phyloP scores from a whole-genome alignment of 441 rosid genomes.

The Omphalea diandra region DNA sequence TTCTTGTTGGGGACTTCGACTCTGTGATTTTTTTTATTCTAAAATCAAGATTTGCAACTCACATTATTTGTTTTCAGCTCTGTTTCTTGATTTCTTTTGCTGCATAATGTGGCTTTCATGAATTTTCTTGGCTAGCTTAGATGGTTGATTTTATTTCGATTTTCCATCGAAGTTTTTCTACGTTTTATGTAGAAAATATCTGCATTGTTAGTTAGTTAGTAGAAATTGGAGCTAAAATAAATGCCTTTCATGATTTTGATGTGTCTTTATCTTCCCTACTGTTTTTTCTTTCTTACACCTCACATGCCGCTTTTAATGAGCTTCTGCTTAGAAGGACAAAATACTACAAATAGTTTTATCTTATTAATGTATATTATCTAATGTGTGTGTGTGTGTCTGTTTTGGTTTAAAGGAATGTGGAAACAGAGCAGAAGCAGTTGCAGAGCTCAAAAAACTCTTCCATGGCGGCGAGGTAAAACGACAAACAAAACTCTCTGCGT shows the following conservation, averaged over 20 bases:
- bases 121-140: not conserved
- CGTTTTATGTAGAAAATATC: not conserved
- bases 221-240: not conserved
- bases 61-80: too few relatives aligned
- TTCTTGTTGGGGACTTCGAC: not conserved
- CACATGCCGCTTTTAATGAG: slow-evolving; percentile 12
- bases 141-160: not conserved
- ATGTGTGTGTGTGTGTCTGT: not conserved
- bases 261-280: not conserved
- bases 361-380: not conserved
- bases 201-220: not conserved
- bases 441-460: slow-evolving; percentile 59
- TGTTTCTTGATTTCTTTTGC: not conserved
- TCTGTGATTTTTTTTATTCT: not conserved
- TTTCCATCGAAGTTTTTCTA: not conserved
- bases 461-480: slow-evolving; percentile 60
- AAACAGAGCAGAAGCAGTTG: slow-evolving; percentile 51
- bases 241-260: not conserved
- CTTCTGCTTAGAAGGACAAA: too few relatives aligned
- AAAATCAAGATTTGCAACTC: too few relatives aligned
- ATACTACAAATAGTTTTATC: not conserved
- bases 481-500: not conserved
- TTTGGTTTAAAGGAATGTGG: slow-evolving; percentile 41
- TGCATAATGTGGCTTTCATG: not conserved
- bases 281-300: not conserved